A percentile compares a stretch with the other conserved stretches of the same genome.
Conservation (phyloP, 225 moss, liverwort and hornwort species). For the Thuidium tamariscinum region DNA sequence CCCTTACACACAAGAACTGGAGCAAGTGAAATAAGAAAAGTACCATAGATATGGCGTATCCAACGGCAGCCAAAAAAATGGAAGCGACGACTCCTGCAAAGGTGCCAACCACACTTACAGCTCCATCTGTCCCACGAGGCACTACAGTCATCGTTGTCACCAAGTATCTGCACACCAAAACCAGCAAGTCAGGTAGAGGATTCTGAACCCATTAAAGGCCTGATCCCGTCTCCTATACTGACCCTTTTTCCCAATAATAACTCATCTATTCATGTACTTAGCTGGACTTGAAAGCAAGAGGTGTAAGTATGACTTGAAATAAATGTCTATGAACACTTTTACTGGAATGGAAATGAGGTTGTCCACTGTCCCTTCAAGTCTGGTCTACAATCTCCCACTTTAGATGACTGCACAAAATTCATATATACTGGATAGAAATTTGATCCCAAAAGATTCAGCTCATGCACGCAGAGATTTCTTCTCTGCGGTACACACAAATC, state of each 20-base stretch:
- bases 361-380: neutral
- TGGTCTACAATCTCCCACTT: neutral
- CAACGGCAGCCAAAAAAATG: constrained; percentile 26
- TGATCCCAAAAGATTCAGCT: neutral
- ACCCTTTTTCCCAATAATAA: neutral
- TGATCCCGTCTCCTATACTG: neutral
- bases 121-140: constrained; percentile 51
- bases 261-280: neutral
- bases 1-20: neutral
- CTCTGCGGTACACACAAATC: neutral
- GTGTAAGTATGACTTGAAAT: neutral
- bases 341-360: neutral
- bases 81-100: constrained; percentile 34
- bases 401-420: neutral
- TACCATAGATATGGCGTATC: constrained; percentile 25
- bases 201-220: neutral
- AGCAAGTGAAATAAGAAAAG: neutral
- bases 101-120: constrained; percentile 39
- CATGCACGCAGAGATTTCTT: neutral
- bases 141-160: constrained; percentile 47
- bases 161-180: constrained; percentile 33
- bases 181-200: neutral
- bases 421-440: neutral
- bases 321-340: neutral
- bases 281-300: neutral